Percentiles rank a stretch among this genome's conserved stretches.
Evolutionary conservation across 2,329 filamentous ascomycete species (phyloP).

Genomic region (Dothistroma pini): DNA sequence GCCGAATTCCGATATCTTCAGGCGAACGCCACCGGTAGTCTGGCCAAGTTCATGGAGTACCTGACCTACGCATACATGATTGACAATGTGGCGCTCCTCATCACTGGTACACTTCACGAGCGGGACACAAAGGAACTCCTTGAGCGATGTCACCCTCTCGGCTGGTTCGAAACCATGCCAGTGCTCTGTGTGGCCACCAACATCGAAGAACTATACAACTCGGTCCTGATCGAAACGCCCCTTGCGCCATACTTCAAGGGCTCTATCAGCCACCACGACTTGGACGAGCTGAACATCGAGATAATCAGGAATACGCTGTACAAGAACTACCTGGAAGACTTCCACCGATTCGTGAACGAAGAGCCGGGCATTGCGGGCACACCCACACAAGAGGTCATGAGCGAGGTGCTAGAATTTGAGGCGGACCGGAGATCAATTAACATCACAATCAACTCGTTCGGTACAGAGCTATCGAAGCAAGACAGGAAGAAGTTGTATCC

Average conservation of each 20-base stretch:
- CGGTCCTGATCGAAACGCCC: conserved; percentile 92
- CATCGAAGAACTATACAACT: conserved; percentile 98
- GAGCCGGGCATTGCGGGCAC: conserved; percentile 82
- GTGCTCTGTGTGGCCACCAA: conserved; percentile 97
- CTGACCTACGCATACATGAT: conserved; percentile 99
- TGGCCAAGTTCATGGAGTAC: conserved; percentile 96
- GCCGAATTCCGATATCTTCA: conserved; percentile 96
- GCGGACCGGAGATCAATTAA: conserved; percentile 96
- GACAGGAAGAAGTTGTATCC: conserved; percentile 97
- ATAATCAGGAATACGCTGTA: conserved; percentile 98
- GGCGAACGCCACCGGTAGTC: conserved; percentile 84
- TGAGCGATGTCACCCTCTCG: conserved; percentile 91
- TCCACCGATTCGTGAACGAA: conserved; percentile 89
- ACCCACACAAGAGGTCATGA: conserved; percentile 91
- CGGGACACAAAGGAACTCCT: conserved; percentile 92
- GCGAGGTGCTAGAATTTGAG: conserved; percentile 93
- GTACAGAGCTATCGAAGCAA: conserved; percentile 88
- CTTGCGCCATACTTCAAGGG: conserved; percentile 97
- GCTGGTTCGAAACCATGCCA: conserved; percentile 99
- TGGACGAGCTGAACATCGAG: conserved; percentile 98
- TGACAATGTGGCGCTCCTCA: conserved; percentile 95
- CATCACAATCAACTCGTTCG: conserved; percentile 98
- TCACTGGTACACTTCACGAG: conserved; percentile 96
- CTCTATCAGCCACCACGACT: conserved; percentile 88
- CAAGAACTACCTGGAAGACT: conserved; percentile 99